Percentiles rank a stretch among this genome's conserved stretches.
Evolutionary conservation across 163 green algal species (phyloP).

Genomic region (Scenedesmus sp.): DNA sequence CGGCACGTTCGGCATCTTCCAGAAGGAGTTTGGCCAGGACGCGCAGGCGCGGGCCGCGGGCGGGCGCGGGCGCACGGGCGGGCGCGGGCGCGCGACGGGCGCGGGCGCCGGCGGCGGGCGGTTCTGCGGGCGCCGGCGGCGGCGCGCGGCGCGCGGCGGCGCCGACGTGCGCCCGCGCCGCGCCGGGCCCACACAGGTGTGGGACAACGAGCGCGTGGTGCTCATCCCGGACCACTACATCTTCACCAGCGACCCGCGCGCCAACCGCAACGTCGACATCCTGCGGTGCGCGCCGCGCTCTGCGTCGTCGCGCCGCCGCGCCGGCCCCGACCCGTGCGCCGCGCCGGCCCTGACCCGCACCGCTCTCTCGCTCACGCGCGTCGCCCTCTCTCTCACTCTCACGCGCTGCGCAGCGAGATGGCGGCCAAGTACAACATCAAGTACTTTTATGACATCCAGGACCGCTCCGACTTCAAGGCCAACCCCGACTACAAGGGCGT

Average conservation of each 20-base stretch:
- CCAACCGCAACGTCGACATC: constrained; percentile 98
- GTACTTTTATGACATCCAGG: constrained; percentile 98
- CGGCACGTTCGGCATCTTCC: constrained; percentile 97
- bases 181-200: constrained; percentile 78
- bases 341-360: neutral
- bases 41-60: constrained; percentile 66
- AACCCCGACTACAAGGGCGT: constrained; percentile 98
- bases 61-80: neutral
- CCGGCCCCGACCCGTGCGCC: too few species aligned
- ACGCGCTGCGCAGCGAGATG: constrained; percentile 72
- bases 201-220: constrained; percentile 92
- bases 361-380: neutral
- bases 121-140: too few species aligned
- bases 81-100: too few species aligned
- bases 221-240: constrained; percentile 99
- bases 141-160: too few species aligned
- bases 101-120: too few species aligned
- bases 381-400: too few species aligned
- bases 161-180: too few species aligned
- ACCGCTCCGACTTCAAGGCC: constrained; percentile 90
- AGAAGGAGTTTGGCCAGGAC: constrained; percentile 94
- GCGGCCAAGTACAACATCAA: constrained; percentile 96
- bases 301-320: too few species aligned
- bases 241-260: constrained; percentile 93
- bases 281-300: constrained; percentile 70